Evolutionary conservation across 1,284 basidiomycete genomes (phyloP).

Genomic region (Acaromyces ingoldii): DNA sequence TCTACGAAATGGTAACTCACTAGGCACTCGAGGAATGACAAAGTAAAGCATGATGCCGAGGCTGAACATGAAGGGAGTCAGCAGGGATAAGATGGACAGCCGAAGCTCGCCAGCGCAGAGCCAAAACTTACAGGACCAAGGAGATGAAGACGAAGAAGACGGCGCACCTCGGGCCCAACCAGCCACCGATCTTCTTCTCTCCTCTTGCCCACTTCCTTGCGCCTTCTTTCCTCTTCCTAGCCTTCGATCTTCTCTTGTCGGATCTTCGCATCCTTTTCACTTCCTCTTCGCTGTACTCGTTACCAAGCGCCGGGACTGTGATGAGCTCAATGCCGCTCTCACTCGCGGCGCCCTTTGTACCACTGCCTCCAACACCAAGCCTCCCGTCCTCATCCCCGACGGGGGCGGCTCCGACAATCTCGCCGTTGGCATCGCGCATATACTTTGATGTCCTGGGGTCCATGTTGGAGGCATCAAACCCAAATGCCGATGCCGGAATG

Average conservation of each 20-base stretch:
- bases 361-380: no score
- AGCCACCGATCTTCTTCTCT: slow-evolving; percentile 32
- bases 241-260: slow-evolving; percentile 1
- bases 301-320: slow-evolving; percentile 44
- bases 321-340: slow-evolving; percentile 39
- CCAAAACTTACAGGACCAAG: slow-evolving; percentile 6
- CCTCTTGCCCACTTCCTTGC: slow-evolving; percentile 28
- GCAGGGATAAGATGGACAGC: no score
- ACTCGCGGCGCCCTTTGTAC: no score
- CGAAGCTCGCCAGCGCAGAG: no score
- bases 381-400: no score
- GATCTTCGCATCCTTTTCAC: slow-evolving; percentile 20
- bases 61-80: not conserved
- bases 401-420: no score
- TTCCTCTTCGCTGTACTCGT: slow-evolving; percentile 39
- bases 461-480: slow-evolving; percentile 35
- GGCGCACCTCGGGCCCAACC: slow-evolving; percentile 26
- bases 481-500: slow-evolving; percentile 30
- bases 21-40: slow-evolving; percentile 41
- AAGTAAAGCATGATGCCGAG: slow-evolving; percentile 37
- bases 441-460: slow-evolving; percentile 33
- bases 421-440: slow-evolving; percentile 11
- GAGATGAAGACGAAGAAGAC: slow-evolving; percentile 33
- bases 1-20: slow-evolving; percentile 9
- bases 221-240: slow-evolving; percentile 10